Percentiles rank a stretch among this genome's conserved stretches.
Conservation (phyloP, 1,284 basidiomycete genomes). For the Fomitopsis betulina region DNA sequence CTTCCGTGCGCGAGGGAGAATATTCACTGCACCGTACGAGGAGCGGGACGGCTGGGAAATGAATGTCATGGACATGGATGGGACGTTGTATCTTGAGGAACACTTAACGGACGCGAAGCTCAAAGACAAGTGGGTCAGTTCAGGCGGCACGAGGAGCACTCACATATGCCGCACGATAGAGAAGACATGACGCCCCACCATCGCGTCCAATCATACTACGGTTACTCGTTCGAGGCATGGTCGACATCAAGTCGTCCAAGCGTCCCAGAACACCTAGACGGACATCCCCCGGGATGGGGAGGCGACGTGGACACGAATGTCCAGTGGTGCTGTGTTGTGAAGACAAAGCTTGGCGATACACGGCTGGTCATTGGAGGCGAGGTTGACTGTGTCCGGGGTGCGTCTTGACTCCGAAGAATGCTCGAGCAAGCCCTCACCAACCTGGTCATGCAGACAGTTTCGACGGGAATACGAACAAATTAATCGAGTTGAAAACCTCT, state of each 20-base stretch:
- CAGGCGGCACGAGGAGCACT: background rate
- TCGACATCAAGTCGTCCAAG: constrained; percentile 53
- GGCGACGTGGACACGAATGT: constrained; percentile 91
- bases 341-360: constrained; percentile 79
- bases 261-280: constrained; percentile 15
- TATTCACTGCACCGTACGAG: constrained; percentile 80
- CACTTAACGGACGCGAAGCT: constrained; percentile 55
- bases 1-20: constrained; percentile 41
- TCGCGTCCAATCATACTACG: constrained; percentile 63
- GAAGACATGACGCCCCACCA: constrained; percentile 58
- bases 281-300: constrained; percentile 61
- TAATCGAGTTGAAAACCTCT: constrained; percentile 94
- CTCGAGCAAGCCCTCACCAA: background rate
- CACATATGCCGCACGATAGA: constrained; percentile 31
- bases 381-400: constrained; percentile 89
- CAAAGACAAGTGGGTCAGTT: constrained; percentile 51
- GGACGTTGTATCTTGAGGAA: constrained; percentile 83
- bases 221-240: constrained; percentile 86
- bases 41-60: constrained; percentile 79
- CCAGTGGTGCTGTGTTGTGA: constrained; percentile 94
- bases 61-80: constrained; percentile 79
- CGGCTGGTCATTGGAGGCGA: constrained; percentile 92
- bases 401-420: constrained; percentile 13
- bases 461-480: constrained; percentile 54
- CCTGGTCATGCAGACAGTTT: constrained; percentile 45